Evolutionary conservation across 2,329 filamentous ascomycete genomes (phyloP).

Genomic region (Talaromyces sp.): DNA sequence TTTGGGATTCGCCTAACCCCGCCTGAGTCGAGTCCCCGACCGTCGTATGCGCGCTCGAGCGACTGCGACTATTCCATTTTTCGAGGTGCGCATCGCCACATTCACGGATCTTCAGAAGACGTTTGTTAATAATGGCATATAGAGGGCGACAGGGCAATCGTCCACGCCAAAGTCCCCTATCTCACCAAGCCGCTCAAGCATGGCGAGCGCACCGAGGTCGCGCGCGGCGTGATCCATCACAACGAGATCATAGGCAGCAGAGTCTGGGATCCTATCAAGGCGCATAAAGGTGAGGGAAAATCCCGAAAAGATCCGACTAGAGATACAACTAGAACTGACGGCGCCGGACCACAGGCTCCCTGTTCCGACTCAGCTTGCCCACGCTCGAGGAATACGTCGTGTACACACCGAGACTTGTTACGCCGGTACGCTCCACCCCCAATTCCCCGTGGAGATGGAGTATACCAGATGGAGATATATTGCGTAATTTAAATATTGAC

Average conservation of each 20-base stretch:
- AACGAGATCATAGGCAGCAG: conserved; percentile 60
- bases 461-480: background rate
- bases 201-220: conserved; percentile 30
- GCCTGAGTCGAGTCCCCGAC: background rate
- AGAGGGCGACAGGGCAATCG: conserved; percentile 42
- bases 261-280: conserved; percentile 54
- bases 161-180: conserved; percentile 33
- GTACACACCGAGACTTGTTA: conserved; percentile 64
- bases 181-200: conserved; percentile 39
- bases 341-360: background rate
- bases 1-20: conserved; percentile 18
- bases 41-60: conserved; percentile 22
- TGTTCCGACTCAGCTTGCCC: conserved; percentile 57
- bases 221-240: conserved; percentile 35
- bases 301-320: background rate
- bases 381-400: conserved; percentile 70
- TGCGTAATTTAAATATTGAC: background rate
- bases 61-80: conserved; percentile 36
- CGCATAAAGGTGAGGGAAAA: conserved; percentile 42
- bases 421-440: conserved; percentile 54
- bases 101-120: background rate
- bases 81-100: conserved; percentile 21
- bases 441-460: conserved; percentile 1
- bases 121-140: background rate
- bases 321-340: background rate